Conservation (phyloP, 148 eudicot genomes). For the Chenopodium suecicum region DNA sequence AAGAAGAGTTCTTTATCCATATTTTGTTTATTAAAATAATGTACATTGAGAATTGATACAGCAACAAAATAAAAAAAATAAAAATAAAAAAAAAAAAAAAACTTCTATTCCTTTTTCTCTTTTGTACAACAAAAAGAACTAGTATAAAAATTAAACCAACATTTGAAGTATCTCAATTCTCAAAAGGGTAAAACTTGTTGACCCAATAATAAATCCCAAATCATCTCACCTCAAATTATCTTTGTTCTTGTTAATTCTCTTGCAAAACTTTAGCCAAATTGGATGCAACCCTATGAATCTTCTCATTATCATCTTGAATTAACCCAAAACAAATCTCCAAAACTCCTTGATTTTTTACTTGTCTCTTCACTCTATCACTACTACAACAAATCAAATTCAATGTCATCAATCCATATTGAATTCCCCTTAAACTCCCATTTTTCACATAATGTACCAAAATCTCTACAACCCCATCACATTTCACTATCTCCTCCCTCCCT, state of each 20-base stretch:
- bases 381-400: constrained; percentile 54
- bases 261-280: constrained; percentile 65
- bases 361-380: constrained; percentile 40
- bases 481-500: constrained; percentile 66
- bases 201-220: not conserved
- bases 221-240: not conserved
- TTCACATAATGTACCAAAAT: constrained; percentile 59
- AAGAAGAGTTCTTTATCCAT: not conserved
- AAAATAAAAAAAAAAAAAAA: constrained; percentile 4
- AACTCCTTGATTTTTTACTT: constrained; percentile 55
- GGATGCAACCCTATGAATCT: constrained; percentile 71
- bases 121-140: constrained; percentile 48
- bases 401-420: constrained; percentile 70
- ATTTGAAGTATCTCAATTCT: constrained; percentile 5
- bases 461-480: constrained; percentile 35
- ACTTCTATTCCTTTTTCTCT: constrained; percentile 1
- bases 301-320: constrained; percentile 81
- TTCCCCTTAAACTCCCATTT: constrained; percentile 74
- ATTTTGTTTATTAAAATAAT: constrained; percentile 9
- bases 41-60: constrained; percentile 19
- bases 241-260: constrained; percentile 24
- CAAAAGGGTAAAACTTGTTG: not conserved
- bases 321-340: constrained; percentile 69
- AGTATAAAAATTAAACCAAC: constrained; percentile 21
- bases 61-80: not conserved